A percentile compares a stretch with the other conserved stretches of the same genome.
These are phyloP conservation scores for Colletotrichum chrysophilum DNA, from an alignment of 2,329 filamentous ascomycete species.

Conservation along the genomic window DNA sequence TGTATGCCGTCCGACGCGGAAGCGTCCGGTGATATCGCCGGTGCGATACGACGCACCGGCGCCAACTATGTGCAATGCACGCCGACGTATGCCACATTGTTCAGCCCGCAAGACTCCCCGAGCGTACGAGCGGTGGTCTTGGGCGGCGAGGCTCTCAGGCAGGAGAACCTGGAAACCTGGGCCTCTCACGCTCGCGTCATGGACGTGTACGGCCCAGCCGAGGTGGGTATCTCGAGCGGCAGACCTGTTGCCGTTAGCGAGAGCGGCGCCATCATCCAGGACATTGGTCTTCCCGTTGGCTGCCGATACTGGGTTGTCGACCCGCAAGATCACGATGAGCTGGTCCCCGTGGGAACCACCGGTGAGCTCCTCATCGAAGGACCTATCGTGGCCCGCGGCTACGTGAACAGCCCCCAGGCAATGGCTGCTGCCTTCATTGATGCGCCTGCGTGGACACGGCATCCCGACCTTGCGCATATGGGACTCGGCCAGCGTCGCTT, in stretches of 20 bases:
- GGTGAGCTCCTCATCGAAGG: neutral
- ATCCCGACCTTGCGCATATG: neutral
- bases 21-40: neutral
- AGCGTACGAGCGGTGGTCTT: fast-evolving
- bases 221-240: neutral
- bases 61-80: neutral
- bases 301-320: neutral
- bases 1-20: neutral
- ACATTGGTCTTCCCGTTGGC: neutral
- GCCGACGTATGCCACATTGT: neutral
- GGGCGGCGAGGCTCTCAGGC: neutral
- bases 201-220: neutral
- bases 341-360: neutral
- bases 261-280: neutral
- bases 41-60: neutral
- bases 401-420: neutral
- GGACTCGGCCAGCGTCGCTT: neutral
- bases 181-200: neutral
- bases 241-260: neutral
- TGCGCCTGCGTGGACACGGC: neutral
- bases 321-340: neutral
- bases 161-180: neutral
- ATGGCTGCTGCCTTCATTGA: neutral
- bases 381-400: neutral
- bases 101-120: neutral